Evolutionary conservation across 2,329 filamentous ascomycete species (phyloP), one percentile per base, ranked within the genome.

Genomic region (Hypoxylon sp.): DNA sequence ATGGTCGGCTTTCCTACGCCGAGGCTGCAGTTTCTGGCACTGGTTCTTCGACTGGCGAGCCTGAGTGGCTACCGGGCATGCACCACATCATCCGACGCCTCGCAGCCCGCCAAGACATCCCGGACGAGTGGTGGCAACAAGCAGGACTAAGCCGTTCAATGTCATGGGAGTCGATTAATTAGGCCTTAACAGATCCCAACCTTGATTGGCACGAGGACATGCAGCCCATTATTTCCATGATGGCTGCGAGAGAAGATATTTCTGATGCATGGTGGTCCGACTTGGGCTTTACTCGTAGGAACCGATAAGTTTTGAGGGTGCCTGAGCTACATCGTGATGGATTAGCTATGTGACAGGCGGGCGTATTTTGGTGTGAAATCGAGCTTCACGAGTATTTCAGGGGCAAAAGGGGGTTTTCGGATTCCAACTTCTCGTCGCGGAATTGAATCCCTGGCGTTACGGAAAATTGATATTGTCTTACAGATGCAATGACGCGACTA

Each of bases 111-210:
- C 87, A 92, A 74, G 91, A 94, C 71, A 90, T 96, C 57, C 91
- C 92, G 0, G 92, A 96, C 66, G 89, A 93, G 69, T 94, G 91
- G 88, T 96, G 93, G 93, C 87, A 87, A 63, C 85, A 87, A 73
- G 89, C 85, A 63, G 90, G 90, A 43, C 83, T 92, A 68, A 89
- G 84, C 73, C 86, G 89, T 68, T 89, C 83, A 12, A 78, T 88
- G 58, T 78, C 80, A 16, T 80, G 77, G 34, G 81, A 82, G 56
- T 78, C 78, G 11, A 74, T 59, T 3, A 67, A 63, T 25, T 71
- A 63, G 54, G 48, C 23, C 37, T 25, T 34, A 25, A 3, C 16
- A 4, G 7, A 41, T 21, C 37, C n/a, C 2, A 14, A 41, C 16
- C n/a, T 19, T 19, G 3, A n/a, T 2, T 4, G 14, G 37, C 8